Evolutionary conservation across 352 stramenopile genomes (phyloP).

Genomic region (Globisporangium middletonii): DNA sequence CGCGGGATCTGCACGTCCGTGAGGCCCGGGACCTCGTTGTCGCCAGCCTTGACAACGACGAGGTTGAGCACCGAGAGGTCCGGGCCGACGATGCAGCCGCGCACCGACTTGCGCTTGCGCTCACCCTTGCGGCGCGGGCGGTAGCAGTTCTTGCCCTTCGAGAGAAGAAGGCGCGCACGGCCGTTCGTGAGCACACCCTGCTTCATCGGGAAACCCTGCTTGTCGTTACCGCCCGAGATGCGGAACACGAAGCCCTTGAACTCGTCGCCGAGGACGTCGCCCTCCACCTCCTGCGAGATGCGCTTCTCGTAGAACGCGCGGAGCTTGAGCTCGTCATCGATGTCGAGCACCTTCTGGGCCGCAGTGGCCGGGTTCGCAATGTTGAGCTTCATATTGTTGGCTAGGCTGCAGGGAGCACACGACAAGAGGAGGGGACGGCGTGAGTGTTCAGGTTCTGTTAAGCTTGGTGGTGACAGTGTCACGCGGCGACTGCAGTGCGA

Average conservation of each 20-base stretch:
- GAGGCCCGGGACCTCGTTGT: slow-evolving; percentile 94
- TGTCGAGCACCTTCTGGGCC: slow-evolving; percentile 99
- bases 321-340: slow-evolving; percentile 99
- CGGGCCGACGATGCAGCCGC: slow-evolving; percentile 98
- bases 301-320: slow-evolving; percentile 99
- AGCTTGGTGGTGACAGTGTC: not conserved
- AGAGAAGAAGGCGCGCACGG: slow-evolving; percentile 97
- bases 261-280: slow-evolving; percentile 97
- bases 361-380: slow-evolving; percentile 98
- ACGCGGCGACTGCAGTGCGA: too few relatives aligned
- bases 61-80: slow-evolving; percentile 99
- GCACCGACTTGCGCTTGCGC: slow-evolving; percentile 99
- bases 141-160: slow-evolving; percentile 98
- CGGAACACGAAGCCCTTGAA: slow-evolving; percentile 99
- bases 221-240: slow-evolving; percentile 99
- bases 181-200: slow-evolving; percentile 99
- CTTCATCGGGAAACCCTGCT: slow-evolving; percentile 99
- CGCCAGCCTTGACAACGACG: slow-evolving; percentile 97
- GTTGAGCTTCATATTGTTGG: slow-evolving; percentile 96
- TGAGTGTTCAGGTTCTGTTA: not conserved
- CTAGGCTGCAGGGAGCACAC: slow-evolving; percentile 19
- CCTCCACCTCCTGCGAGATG: slow-evolving; percentile 99
- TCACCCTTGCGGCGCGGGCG: slow-evolving; percentile 92
- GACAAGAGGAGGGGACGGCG: not conserved
- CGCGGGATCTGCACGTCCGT: slow-evolving; percentile 96